Evolutionary conservation across 345 rosid genomes (phyloP).

Genomic region (Zanthoxylum bungeanum): DNA sequence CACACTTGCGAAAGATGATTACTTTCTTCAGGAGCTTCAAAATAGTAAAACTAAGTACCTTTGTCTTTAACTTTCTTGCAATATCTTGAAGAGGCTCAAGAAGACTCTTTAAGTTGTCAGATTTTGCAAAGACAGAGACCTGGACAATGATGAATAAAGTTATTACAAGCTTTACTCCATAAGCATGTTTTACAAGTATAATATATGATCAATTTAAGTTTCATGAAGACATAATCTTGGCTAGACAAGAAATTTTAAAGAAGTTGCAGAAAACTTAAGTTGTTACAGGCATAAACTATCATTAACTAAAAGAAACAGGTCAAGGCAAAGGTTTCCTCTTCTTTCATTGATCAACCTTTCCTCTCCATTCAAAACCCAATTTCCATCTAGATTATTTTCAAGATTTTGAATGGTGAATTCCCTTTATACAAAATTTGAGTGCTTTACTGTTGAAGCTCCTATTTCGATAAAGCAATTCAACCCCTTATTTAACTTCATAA

Average conservation of each 20-base stretch:
- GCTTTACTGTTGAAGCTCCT: background rate
- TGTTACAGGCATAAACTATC: too few species aligned
- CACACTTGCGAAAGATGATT: background rate
- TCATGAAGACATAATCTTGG: background rate
- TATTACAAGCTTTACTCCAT: background rate
- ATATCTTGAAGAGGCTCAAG: slow-evolving; percentile 55
- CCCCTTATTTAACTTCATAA: background rate
- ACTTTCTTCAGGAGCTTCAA: slow-evolving; percentile 2
- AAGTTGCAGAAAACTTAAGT: too few species aligned
- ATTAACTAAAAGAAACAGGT: too few species aligned
- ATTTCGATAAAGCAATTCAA: background rate
- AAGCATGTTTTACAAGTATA: background rate
- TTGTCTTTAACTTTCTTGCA: slow-evolving; percentile 67
- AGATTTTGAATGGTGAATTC: background rate
- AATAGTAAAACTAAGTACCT: slow-evolving; percentile 38
- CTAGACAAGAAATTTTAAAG: background rate
- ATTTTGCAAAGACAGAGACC: slow-evolving; percentile 66
- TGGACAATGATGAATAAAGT: too few species aligned
- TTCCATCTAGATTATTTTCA: too few species aligned
- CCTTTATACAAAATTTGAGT: background rate
- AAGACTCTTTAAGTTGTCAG: slow-evolving; percentile 54
- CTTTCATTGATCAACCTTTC: too few species aligned
- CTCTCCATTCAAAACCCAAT: too few species aligned
- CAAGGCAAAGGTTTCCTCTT: too few species aligned
- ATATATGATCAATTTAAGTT: background rate